A percentile compares a stretch with the other conserved stretches of the same genome.
Evolutionary conservation across 2,329 filamentous ascomycete species (phyloP).

Genomic region (Sporothrix humicola): DNA sequence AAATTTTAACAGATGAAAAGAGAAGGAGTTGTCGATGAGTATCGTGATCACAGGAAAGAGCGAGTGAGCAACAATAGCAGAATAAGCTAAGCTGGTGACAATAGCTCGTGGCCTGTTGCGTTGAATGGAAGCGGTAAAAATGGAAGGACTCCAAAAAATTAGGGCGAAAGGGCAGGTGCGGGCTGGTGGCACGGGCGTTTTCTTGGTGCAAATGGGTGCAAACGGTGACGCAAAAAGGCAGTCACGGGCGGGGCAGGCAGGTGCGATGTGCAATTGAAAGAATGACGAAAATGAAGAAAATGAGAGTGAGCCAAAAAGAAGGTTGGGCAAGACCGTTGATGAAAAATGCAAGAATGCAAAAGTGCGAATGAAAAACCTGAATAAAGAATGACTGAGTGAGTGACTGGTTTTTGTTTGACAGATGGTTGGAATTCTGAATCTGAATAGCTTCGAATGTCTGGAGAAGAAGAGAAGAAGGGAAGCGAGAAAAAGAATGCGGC

Average conservation of each 20-base stretch:
- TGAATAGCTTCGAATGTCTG: neutral
- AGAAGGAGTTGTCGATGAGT: neutral
- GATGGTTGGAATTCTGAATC: conserved; percentile 27
- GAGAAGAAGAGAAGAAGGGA: neutral
- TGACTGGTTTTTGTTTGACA: conserved; percentile 6
- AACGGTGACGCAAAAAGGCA: conserved; percentile 27
- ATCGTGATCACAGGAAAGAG: conserved; percentile 17
- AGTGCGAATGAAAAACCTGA: neutral
- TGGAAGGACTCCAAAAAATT: neutral
- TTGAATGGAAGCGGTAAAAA: neutral
- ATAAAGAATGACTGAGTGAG: conserved; percentile 34
- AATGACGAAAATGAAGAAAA: conserved; percentile 14
- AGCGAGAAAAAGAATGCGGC: conserved; percentile 21
- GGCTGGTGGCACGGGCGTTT: conserved; percentile 16
- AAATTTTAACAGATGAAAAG: neutral
- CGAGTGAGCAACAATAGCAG: conserved; percentile 28
- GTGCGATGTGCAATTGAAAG: neutral
- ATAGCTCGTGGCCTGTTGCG: conserved; percentile 27
- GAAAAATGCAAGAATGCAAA: neutral
- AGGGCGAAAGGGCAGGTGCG: neutral
- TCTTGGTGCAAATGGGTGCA: neutral
- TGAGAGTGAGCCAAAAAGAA: conserved; percentile 18
- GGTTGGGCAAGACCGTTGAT: conserved; percentile 5
- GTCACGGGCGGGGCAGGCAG: conserved; percentile 19
- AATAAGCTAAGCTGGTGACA: conserved; percentile 27